Base-by-base conservation (phyloP, 139 green algal species). In the Chlamydomonas sp. region DNA sequence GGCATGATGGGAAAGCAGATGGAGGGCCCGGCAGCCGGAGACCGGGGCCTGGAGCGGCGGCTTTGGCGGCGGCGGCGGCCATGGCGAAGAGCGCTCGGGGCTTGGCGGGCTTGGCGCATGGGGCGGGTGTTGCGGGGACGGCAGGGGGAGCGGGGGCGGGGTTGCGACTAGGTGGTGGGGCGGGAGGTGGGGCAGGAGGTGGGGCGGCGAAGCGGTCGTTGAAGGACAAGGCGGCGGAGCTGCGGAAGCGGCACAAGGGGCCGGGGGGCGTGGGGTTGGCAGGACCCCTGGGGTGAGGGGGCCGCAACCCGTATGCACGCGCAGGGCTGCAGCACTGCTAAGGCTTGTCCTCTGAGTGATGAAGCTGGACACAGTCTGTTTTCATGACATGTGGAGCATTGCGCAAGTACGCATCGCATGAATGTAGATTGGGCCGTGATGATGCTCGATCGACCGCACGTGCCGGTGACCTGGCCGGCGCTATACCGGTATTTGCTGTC, bases 161-260 rank as follows among this genome's bases (percentile, higher is more conserved):
- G 63, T 18, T 17, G 63, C 60, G 14, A 3, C 77, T 60, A 10
- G 77, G 77, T 10, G 59, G 60, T 2, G 77, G 16, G 60, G 77
- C 77, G 14, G 76, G 59, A 5, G 61, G 14, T 61, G 77, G 17
- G 61, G 17, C 17, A 2, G 78, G 63, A 75, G 76, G 15, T 15
- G 58, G 14, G 76, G 63, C n/a, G 63, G 78, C n/a, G 8, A 78
- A 78, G 80, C 80, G 80, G 17, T 85, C 80, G 18, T 15, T 73
- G 15, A 86, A 79, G 59, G 82, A 86, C 16, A 20, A 61, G 1
- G 82, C 82, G 18, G 82, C 82, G 71, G 60, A 73, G 72, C 69
- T 86, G 20, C 82, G 64, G 71, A 63, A 60, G 20, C 69, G 82
- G 82, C 82, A 62, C 20, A 10, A 20, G 60, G 82, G 71, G 1